These are phyloP conservation scores for Microstroma glucosiphilum DNA, from an alignment of 1,284 basidiomycete genomes.

Conservation along the genomic window DNA sequence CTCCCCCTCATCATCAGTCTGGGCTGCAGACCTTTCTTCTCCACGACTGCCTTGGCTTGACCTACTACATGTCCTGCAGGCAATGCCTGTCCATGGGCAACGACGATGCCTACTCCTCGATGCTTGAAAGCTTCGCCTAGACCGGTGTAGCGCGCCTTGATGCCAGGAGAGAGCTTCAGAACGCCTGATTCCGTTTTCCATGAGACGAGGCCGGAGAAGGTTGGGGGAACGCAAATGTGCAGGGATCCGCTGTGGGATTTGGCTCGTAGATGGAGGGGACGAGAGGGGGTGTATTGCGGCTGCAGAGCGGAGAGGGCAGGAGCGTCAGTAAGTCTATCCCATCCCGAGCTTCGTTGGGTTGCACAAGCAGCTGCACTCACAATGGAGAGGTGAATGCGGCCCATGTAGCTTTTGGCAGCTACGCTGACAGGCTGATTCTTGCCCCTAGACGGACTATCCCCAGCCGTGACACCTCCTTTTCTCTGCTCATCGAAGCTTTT, in stretches of 20 bases:
- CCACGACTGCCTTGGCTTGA: constrained; percentile 5
- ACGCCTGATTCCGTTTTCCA: constrained; percentile 35
- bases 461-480: background rate
- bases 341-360: background rate
- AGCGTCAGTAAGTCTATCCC: background rate
- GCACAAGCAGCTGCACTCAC: constrained; percentile 2
- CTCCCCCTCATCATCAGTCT: background rate
- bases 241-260: constrained; percentile 28
- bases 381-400: constrained; percentile 18
- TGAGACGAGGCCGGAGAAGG: constrained; percentile 34
- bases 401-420: constrained; percentile 22
- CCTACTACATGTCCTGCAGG: background rate
- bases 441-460: background rate
- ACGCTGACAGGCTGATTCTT: constrained; percentile 20
- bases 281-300: constrained; percentile 25
- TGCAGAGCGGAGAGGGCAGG: constrained; percentile 9
- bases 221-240: constrained; percentile 26
- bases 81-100: constrained; percentile 7
- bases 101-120: constrained; percentile 25
- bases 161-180: constrained; percentile 25
- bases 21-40: constrained; percentile 7
- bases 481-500: background rate
- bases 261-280: constrained; percentile 31
- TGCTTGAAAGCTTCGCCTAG: constrained; percentile 31
- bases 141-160: constrained; percentile 22